These are phyloP conservation scores for Mycena kentingensis DNA, from an alignment of 768 basidiomycete species.

Conservation along the genomic window DNA sequence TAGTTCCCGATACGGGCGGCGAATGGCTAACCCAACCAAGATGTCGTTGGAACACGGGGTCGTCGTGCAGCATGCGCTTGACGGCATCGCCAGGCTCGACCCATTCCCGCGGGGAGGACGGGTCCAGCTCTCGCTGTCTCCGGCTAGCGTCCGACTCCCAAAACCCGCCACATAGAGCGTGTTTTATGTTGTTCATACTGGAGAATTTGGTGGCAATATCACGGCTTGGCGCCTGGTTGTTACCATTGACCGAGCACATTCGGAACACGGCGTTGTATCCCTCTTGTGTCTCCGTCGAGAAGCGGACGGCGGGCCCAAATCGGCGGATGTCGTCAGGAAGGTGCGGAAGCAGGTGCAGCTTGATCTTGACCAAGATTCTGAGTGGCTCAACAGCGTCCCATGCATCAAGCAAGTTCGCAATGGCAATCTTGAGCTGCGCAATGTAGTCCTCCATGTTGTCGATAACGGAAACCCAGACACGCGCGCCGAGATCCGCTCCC, in stretches of 20 bases:
- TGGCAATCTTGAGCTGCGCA: slow-evolving; percentile 12
- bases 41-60: slow-evolving; percentile 20
- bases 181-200: slow-evolving; percentile 32
- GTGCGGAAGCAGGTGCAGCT: slow-evolving; percentile 38
- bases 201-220: slow-evolving; percentile 39
- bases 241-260: slow-evolving; percentile 40
- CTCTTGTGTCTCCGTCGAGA: slow-evolving; percentile 39
- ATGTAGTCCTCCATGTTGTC: slow-evolving; percentile 30
- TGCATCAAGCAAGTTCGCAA: slow-evolving; percentile 40
- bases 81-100: slow-evolving; percentile 22
- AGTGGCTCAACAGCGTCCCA: too few relatives aligned
- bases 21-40: slow-evolving; percentile 21
- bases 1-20: too few relatives aligned
- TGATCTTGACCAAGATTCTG: slow-evolving; percentile 38
- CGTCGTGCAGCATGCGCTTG: slow-evolving; percentile 7
- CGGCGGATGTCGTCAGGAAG: slow-evolving; percentile 33
- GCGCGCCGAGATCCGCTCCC: slow-evolving; percentile 24
- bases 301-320: slow-evolving; percentile 37
- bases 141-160: slow-evolving; percentile 21
- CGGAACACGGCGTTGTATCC: slow-evolving; percentile 46
- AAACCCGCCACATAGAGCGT: slow-evolving; percentile 35
- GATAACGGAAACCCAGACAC: slow-evolving; percentile 37
- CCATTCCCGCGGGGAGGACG: slow-evolving; percentile 11
- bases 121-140: too few relatives aligned
- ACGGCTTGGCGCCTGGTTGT: slow-evolving; percentile 45